Evolutionary conservation across 345 rosid species (phyloP).

Genomic region (Arabidopsis arenosa): DNA sequence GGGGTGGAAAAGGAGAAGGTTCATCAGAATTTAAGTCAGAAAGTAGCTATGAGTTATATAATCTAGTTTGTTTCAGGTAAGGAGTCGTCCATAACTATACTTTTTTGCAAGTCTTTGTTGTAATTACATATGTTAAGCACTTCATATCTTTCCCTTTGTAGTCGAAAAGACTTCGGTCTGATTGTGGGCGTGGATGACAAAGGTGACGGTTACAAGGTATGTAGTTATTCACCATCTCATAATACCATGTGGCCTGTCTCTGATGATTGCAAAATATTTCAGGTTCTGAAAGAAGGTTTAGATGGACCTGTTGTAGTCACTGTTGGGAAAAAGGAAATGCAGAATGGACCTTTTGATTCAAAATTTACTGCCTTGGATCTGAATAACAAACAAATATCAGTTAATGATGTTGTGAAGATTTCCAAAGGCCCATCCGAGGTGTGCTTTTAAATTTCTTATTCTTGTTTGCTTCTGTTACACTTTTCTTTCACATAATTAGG

Average conservation of each 20-base stretch:
- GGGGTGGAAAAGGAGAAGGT: slow-evolving; percentile 55
- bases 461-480: slow-evolving; percentile 20
- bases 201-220: slow-evolving; percentile 83
- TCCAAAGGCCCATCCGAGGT: slow-evolving; percentile 88
- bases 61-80: slow-evolving; percentile 86
- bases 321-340: slow-evolving; percentile 60
- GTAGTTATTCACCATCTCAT: slow-evolving; percentile 22
- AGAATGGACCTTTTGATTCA: slow-evolving; percentile 67
- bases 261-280: slow-evolving; percentile 42
- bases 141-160: slow-evolving; percentile 50
- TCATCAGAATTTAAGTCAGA: slow-evolving; percentile 57
- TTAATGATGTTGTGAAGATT: slow-evolving; percentile 75
- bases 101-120: slow-evolving; percentile 21
- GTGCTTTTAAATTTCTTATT: neutral
- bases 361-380: slow-evolving; percentile 81
- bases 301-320: slow-evolving; percentile 65
- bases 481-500: slow-evolving; percentile 4
- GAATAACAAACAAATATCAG: slow-evolving; percentile 61
- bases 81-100: slow-evolving; percentile 34
- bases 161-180: slow-evolving; percentile 92
- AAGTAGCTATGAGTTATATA: slow-evolving; percentile 58
- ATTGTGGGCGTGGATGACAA: slow-evolving; percentile 79
- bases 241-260: slow-evolving; percentile 9
- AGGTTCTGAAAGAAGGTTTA: slow-evolving; percentile 85
- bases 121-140: slow-evolving; percentile 27